Evolutionary conservation across 176 grass and related monocot genomes (phyloP), one percentile per base, ranked within the genome.

Genomic region (Avena sativa): DNA sequence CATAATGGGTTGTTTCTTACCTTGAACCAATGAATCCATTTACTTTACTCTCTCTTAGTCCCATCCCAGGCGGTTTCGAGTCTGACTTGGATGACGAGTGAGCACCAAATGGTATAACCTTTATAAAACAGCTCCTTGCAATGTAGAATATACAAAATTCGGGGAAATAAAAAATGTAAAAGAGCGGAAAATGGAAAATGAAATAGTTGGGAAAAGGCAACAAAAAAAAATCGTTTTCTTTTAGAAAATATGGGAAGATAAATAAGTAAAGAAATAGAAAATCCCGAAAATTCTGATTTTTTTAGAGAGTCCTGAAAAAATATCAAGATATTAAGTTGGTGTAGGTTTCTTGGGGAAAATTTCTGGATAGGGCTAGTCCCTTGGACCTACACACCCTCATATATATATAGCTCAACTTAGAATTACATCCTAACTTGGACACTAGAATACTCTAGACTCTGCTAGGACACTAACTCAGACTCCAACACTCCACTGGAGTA

Each of bases 41-140:
- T 71, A 71, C 68, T 43, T 71, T 71, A 71, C 36, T 70, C 68
- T 70, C 68, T 14, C 5, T 68, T 36, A 43, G 68, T 44, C 68
- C 16, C 36, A 72, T 47, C 20, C 40, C 19, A 72, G 40, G 20
- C 36, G 4, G 9, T 44, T 71, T 46, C 9, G 64, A 67, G 19
- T 38, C 38, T 71, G 38, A 46, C 68, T 71, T 21, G 36, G 19
- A n/a, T 3, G 8, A 44, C 9, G 46, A 46, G 36, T 47, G 40
- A 72, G 36, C 36, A 20, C 36, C 17, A 71, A 71, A 19, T 44
- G 38, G 16, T 20, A 71, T 44, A 23, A 13, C 40, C 40, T 43
- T 6, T 7, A 43, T 43, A 43, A 6, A 43, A 43, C 40, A 43
- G 40, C 40, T 43, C 40, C 40, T 43, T 43, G 40, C 40, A 43